phyloP scores from a whole-genome alignment of 208 protist genomes.

The Phytomonas serpens region DNA sequence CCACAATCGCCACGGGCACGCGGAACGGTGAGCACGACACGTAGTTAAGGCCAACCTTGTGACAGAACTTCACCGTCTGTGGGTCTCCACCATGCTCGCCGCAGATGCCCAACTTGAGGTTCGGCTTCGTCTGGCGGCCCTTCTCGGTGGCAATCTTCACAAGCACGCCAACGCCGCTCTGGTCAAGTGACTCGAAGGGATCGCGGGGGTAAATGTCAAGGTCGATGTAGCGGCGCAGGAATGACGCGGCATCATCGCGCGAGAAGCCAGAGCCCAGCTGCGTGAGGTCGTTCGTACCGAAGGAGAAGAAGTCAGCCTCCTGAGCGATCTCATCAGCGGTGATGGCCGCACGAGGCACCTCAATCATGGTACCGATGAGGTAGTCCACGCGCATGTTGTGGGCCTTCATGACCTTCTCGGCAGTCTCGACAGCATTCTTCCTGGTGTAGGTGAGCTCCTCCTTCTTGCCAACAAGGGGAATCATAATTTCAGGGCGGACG shows the following conservation, averaged over 20 bases:
- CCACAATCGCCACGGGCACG: slow-evolving; percentile 91
- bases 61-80: slow-evolving; percentile 89
- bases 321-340: slow-evolving; percentile 87
- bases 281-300: slow-evolving; percentile 96
- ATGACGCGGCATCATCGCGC: slow-evolving; percentile 91
- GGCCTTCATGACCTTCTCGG: slow-evolving; percentile 43
- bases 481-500: slow-evolving; percentile 90
- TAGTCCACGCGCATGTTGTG: slow-evolving; percentile 51
- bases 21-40: slow-evolving; percentile 94
- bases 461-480: slow-evolving; percentile 83
- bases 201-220: slow-evolving; percentile 86
- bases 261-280: slow-evolving; percentile 96
- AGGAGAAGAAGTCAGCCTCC: slow-evolving; percentile 94
- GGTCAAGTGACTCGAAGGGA: slow-evolving; percentile 93
- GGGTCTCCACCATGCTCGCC: slow-evolving; percentile 95
- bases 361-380: slow-evolving; percentile 93
- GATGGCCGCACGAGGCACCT: slow-evolving; percentile 79
- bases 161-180: slow-evolving; percentile 90
- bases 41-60: slow-evolving; percentile 88
- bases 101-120: slow-evolving; percentile 91
- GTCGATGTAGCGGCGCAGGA: slow-evolving; percentile 91
- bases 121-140: slow-evolving; percentile 70
- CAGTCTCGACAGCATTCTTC: slow-evolving; percentile 54
- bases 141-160: slow-evolving; percentile 83
- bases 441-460: slow-evolving; percentile 80